Percentiles rank a stretch among this genome's conserved stretches.
These are phyloP conservation scores for Artemisia argyi DNA, from an alignment of 129 eudicot genomes.

Conservation along the genomic window DNA sequence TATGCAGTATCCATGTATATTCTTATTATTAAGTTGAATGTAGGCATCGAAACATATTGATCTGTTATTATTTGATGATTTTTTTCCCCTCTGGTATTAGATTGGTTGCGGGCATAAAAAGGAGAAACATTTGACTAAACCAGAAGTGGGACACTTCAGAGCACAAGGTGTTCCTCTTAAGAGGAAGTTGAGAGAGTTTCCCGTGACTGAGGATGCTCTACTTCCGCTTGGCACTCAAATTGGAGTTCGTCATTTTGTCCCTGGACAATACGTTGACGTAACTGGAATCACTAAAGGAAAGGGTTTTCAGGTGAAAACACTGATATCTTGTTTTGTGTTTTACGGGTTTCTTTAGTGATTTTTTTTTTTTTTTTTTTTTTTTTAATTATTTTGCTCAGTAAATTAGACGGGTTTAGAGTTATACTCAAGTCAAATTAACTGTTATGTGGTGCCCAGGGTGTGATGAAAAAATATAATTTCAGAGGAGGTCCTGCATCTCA, in stretches of 20 bases:
- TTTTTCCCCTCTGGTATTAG: slow-evolving; percentile 37
- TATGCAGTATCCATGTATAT: background rate
- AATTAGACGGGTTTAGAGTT: background rate
- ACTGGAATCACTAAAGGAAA: slow-evolving; percentile 92
- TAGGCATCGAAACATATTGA: slow-evolving; percentile 5
- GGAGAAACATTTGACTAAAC: slow-evolving; percentile 88
- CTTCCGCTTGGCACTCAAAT: slow-evolving; percentile 88
- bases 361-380: background rate
- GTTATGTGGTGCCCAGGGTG: slow-evolving; percentile 63
- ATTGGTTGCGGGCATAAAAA: slow-evolving; percentile 95
- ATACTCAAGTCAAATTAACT: background rate
- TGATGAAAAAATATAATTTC: slow-evolving; percentile 73
- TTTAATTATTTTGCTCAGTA: background rate
- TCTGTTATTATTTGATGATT: slow-evolving; percentile 8
- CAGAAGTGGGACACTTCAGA: slow-evolving; percentile 98
- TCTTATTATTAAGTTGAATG: background rate
- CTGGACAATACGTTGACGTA: slow-evolving; percentile 90
- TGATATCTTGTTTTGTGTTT: background rate
- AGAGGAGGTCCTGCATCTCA: slow-evolving; percentile 87
- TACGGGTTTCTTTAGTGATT: background rate
- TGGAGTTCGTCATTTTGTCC: slow-evolving; percentile 92
- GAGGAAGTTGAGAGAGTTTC: slow-evolving; percentile 96
- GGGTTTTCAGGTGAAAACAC: slow-evolving; percentile 82
- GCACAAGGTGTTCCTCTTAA: slow-evolving; percentile 95
- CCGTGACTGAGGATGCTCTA: slow-evolving; percentile 91